Percentiles rank a stretch among this genome's conserved stretches.
Conservation (phyloP, 192 early-diverging fungal genomes). For the Linnemannia exigua region DNA sequence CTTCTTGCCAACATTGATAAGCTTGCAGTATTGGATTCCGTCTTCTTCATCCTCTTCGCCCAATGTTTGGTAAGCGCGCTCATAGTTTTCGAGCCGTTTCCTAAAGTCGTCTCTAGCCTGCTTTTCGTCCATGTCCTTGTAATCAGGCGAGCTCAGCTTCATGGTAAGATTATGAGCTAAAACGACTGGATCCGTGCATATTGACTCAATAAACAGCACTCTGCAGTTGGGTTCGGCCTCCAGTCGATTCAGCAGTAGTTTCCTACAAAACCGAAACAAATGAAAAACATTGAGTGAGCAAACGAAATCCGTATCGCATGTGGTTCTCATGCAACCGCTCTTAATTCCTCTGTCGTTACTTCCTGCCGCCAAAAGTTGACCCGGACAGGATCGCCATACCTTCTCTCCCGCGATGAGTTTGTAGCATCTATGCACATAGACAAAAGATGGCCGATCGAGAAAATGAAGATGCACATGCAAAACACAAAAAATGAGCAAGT, state of each 20-base stretch:
- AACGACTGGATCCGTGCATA: conserved; percentile 84
- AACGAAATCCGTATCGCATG: not conserved
- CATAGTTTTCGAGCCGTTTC: conserved; percentile 91
- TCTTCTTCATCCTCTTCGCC: conserved; percentile 85
- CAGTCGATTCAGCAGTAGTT: conserved; percentile 72
- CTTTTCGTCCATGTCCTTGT: conserved; percentile 86
- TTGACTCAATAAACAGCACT: conserved; percentile 85
- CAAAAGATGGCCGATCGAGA: conserved; percentile 22
- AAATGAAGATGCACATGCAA: conserved; percentile 3
- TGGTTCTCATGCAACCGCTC: not conserved
- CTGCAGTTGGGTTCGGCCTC: conserved; percentile 73
- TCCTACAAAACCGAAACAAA: conserved; percentile 23
- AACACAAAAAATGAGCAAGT: not conserved
- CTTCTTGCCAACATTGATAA: conserved; percentile 97
- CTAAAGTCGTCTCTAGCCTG: conserved; percentile 89
- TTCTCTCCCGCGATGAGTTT: conserved; percentile 90
- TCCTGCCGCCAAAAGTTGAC: conserved; percentile 59
- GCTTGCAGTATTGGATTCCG: conserved; percentile 92
- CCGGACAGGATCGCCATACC: conserved; percentile 51
- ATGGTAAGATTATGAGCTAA: conserved; percentile 57
- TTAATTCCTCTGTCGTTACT: conserved; percentile 36
- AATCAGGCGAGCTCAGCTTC: conserved; percentile 96
- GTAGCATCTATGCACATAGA: conserved; percentile 83
- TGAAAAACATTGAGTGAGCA: conserved; percentile 36
- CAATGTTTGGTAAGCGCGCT: conserved; percentile 91